These are phyloP conservation scores for Boletus hoseneyae DNA, from an alignment of 1,284 basidiomycete genomes.

Conservation along the genomic window DNA sequence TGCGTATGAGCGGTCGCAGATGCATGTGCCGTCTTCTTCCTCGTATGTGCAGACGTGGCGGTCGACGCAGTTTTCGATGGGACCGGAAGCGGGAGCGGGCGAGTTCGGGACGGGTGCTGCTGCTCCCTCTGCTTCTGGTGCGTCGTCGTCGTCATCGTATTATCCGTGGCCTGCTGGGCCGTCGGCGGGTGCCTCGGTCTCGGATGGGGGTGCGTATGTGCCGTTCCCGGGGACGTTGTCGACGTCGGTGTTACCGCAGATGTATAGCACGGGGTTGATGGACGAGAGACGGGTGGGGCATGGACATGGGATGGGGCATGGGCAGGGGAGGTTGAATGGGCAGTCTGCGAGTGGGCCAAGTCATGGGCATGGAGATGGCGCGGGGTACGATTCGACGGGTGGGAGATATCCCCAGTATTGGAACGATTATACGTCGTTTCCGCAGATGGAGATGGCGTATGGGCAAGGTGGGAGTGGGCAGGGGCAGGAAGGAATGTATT, in stretches of 20 bases:
- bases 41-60: slow-evolving; percentile 31
- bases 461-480: slow-evolving; percentile 5
- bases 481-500: slow-evolving; percentile 24
- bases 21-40: slow-evolving; percentile 19
- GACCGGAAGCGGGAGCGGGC: too few relatives aligned
- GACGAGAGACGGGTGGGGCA: slow-evolving; percentile 37
- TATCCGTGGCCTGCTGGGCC: slow-evolving; percentile 44
- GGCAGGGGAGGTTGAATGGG: slow-evolving; percentile 9
- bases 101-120: too few relatives aligned
- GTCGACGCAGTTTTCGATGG: slow-evolving; percentile 22
- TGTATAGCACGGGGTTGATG: slow-evolving; percentile 66
- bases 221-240: slow-evolving; percentile 47
- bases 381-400: slow-evolving; percentile 20
- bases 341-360: slow-evolving; percentile 6
- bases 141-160: slow-evolving; percentile 28
- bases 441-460: slow-evolving; percentile 51
- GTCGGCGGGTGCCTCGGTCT: slow-evolving; percentile 25
- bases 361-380: slow-evolving; percentile 5
- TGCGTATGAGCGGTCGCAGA: slow-evolving; percentile 29
- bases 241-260: slow-evolving; percentile 63
- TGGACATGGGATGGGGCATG: too few relatives aligned
- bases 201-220: slow-evolving; percentile 35
- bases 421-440: slow-evolving; percentile 58
- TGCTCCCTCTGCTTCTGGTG: too few relatives aligned
- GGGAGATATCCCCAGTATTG: slow-evolving; percentile 52